Conservation (phyloP, 2,329 filamentous ascomycete species). For the Xylariomycetidae sp. region DNA sequence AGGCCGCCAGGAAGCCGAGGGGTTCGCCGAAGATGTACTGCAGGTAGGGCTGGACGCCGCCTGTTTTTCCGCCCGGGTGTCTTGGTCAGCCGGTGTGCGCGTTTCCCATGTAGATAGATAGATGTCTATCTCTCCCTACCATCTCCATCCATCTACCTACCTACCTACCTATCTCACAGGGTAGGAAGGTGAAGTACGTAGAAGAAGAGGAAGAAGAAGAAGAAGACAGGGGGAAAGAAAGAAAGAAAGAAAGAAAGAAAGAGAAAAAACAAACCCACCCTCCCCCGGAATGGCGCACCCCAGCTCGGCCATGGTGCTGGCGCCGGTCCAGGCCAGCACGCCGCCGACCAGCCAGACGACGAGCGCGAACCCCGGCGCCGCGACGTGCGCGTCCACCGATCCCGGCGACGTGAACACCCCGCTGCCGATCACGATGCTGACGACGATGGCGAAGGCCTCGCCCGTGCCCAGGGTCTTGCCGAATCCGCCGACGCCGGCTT, state of each 20-base stretch:
- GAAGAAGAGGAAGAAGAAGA: too few relatives aligned
- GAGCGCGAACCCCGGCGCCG: constrained; percentile 52
- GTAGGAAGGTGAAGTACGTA: too few relatives aligned
- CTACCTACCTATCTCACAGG: too few relatives aligned
- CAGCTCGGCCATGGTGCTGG: constrained; percentile 55
- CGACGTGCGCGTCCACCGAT: constrained; percentile 56
- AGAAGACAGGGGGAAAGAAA: too few relatives aligned
- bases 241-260: too few relatives aligned
- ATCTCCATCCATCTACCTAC: too few relatives aligned
- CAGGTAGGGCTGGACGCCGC: constrained; percentile 58
- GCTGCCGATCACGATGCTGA: constrained; percentile 59
- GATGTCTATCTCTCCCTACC: too few relatives aligned
- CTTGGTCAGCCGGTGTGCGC: background rate
- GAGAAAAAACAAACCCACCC: constrained; percentile 29
- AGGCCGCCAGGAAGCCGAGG: constrained; percentile 57
- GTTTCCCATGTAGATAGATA: background rate
- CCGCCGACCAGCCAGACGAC: constrained; percentile 57
- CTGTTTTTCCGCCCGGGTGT: constrained; percentile 22
- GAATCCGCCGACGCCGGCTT: constrained; percentile 14
- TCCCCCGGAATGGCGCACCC: constrained; percentile 58
- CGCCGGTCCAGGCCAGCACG: constrained; percentile 58
- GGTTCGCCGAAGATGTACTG: constrained; percentile 55
- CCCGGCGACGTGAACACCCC: constrained; percentile 61
- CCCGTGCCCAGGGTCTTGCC: constrained; percentile 24
- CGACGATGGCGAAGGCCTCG: constrained; percentile 49